Evolutionary conservation across 1,284 basidiomycete genomes (phyloP), one percentile per base, ranked within the genome.

Genomic region (Meira miltonrushii): DNA sequence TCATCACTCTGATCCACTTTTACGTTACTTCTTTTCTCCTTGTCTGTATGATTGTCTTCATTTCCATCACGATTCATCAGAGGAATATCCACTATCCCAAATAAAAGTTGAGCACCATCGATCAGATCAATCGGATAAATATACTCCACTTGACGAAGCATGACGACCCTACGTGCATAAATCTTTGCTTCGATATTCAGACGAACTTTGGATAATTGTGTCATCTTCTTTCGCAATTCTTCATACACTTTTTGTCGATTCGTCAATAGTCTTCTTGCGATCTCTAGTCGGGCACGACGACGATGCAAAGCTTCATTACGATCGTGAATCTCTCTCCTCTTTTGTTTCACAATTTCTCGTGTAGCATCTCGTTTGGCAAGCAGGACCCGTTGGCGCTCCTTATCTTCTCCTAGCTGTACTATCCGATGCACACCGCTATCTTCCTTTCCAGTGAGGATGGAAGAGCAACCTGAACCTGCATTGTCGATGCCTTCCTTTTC

Each of bases 121-220:
- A 64, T 64, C 12, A 77, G 56, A 38, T 77, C 67, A 62, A 78
- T 72, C 12, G 74, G 75, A 41, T 69, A 78, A 58, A 78, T 72
- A 11, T 57, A 49, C 41, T 77, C 75, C 15, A 78, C 63, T 4
- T 65, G 65, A 2, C 65, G 67, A 3, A 77, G 57, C 39, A 78
- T 57, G 9, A 57, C 57, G 1, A 64, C 64, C 12, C 58, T 43
- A 13, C 53, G 49, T 40, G 37, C 21, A 37, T 59, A 50, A 17
- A 41, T 28, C 39, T 53, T 39, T 19, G 37, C 23, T 39, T 33
- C 17, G 13, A 53, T 41, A 2, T 2, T 41, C 2, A 19, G 11
- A 41, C 37, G 28, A 13, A 33, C 17, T 38, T 28, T n/a, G 19
- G 12, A 17, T 13, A 53, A 17, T 23, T 39, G 37, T 12, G 23